Evolutionary conservation across 495 filamentous ascomycete genomes (phyloP), one percentile per base, ranked within the genome.

Genomic region (Xylaria curta): DNA sequence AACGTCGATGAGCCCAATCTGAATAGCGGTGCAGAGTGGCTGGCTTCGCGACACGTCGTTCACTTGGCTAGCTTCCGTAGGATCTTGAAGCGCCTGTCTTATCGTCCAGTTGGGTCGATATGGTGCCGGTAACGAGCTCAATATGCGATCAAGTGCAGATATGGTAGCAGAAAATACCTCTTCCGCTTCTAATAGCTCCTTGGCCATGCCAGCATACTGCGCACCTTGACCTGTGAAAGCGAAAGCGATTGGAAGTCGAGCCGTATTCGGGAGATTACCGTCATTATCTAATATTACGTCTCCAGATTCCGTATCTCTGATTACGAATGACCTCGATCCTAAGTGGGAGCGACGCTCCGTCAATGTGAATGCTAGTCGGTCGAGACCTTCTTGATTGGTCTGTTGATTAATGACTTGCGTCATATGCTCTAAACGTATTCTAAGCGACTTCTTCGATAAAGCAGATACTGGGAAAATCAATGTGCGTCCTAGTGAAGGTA

Each of bases 141-240:
- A 46, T 46, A 13, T 46, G 42, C 13, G 42, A 46, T 46, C 42
- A 46, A 46, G 42, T 46, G 42, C 4, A 0, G 42, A 46, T 15
- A 49, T 49, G 19, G 46, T 49, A 49, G 15, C 4, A n/a, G 17
- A 21, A 19, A 49, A 49, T 21, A 49, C 4, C 4, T 8, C 19
- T 8, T 49, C 7, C 15, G 17, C 8, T n/a, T 49, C 46, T 9
- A 86, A 68, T 0, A 88, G 81, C 72, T 86, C 85, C 5, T 82
- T 81, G 0, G 84, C 87, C 87, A 90, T 89, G 12, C 79, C 81
- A 31, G 76, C 38, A 81, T 85, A 89, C 68, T 88, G 84, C 21
- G 82, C 81, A 21, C 82, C 82, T 68, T 83, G 82, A 8, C 82
- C 82, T 8, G 82, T 84, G 66, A 81, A 84, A 49, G 6, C 7